Base-by-base conservation (phyloP, 805 yeast species). In the Sugiyamaella lignohabitans region DNA sequence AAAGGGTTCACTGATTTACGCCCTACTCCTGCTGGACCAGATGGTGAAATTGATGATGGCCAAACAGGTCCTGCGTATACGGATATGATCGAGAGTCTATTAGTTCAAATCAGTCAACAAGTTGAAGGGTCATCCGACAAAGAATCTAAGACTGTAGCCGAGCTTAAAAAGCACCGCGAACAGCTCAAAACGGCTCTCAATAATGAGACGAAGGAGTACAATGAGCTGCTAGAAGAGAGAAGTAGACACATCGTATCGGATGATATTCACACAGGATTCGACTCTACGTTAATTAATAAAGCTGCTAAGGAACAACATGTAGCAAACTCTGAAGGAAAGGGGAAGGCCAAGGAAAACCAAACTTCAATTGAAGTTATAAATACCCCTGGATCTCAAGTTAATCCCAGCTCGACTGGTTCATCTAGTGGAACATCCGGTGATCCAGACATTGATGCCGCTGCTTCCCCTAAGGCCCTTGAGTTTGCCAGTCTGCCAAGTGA, bases 231-330 rank as follows among this genome's bases (percentile, higher is more conserved):
- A 55, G 74, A 78, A 54, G 96, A 89, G 58, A 84, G 85, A 59
- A 71, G 79, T 10, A 60, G 71, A 40, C 84, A 86, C 61, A 89
- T 93, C 53, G 81, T 94, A 2, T 82, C 93, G 43, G 98, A 89
- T 14, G 98, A 91, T 65, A 75, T 88, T 36, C 93, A 80, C 56
- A 87, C 93, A 11, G 98, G 96, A 0, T 93, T 87, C 71, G 95
- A 91, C 61, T 78, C 85, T 38, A 83, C 96, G 0, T 78, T 86
- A 54, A 63, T 87, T 60, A 87, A 87, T 63, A 84, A 80, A 56
- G 52, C 44, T 22, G 53, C 62, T 22, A 48, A 61, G 10, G 54
- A 55, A 1, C 30, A 47, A 6, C 43, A 56, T 34, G 30, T 54
- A 2, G 45, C 48, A 2, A 32, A 56, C 1, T 38, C 59, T n/a